Base-by-base conservation (phyloP, 805 yeast species). In the Suhomyces sp. region DNA sequence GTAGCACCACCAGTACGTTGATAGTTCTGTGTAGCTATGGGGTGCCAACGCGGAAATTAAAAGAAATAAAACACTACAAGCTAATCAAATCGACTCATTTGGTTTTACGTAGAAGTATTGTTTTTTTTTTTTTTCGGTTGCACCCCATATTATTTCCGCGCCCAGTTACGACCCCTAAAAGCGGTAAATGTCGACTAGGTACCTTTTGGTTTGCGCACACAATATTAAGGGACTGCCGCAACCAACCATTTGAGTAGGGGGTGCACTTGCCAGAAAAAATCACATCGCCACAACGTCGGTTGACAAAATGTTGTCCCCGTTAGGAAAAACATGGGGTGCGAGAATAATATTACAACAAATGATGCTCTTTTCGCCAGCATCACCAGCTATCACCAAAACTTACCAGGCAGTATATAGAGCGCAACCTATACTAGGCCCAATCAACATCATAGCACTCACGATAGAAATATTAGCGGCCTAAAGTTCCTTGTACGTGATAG, bases 241-340 rank as follows among this genome's bases (percentile, higher is more conserved):
- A 31, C 35, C 17, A 31, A n/a, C 17, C 35, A 31, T 31, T 31
- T n/a, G 15, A 27, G 12, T n/a, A 31, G 35, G 35, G 35, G 35
- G 35, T 31, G 35, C 35, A 31, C 35, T 31, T 31, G 17, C 17
- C 35, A n/a, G 35, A n/a, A 31, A 31, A 31, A 31, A 31, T n/a
- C 9, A 31, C 20, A 37, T 17, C 41, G 41, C 41, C 22, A 37
- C 41, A 19, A 37, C 22, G 41, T 37, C 41, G 44, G 44, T 22
- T 22, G 29, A 22, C 25, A 20, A 41, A 21, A 41, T 13, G 12
- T 27, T 9, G 21, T 3, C 44, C 44, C 44, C 20, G 22, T 41
- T 41, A 22, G 44, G 44, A 17, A 41, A n/a, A 41, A 41, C 19
- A 41, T 12, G 44, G 44, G 44, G 44, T 21, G 44, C 29, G 21